Percentiles rank a stretch among this genome's conserved stretches.
Conservation (phyloP, 257 asterid genomes). For the Solanum stenotomum region DNA sequence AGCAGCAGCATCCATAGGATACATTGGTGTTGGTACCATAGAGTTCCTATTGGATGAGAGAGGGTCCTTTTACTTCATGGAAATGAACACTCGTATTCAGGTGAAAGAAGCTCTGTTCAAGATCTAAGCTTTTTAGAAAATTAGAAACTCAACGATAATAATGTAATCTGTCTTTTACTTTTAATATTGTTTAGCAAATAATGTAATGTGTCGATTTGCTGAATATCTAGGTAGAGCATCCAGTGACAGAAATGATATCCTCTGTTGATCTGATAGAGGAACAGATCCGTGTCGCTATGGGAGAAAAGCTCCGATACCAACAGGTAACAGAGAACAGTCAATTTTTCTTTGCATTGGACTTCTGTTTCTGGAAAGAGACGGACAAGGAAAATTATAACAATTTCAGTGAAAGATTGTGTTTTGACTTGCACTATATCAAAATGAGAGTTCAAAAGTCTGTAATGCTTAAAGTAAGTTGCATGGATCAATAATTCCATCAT, state of each 20-base stretch:
- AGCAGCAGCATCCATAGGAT: constrained; percentile 98
- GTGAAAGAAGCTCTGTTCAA: constrained; percentile 26
- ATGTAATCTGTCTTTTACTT: not conserved
- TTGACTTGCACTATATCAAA: not conserved
- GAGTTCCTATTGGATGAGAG: constrained; percentile 98
- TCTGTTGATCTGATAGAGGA: constrained; percentile 96
- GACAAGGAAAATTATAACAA: not conserved
- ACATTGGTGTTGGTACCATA: constrained; percentile 88
- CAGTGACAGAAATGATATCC: constrained; percentile 98
- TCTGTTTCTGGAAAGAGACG: not conserved
- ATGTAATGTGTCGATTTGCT: not conserved
- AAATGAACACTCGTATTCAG: constrained; percentile 99
- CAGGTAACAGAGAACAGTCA: constrained; percentile 40
- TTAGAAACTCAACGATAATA: not conserved
- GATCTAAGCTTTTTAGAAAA: not conserved
- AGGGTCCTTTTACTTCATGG: constrained; percentile 97
- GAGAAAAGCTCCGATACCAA: constrained; percentile 75
- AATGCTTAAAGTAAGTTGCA: not conserved
- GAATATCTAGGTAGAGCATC: constrained; percentile 84
- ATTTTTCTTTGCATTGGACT: not conserved
- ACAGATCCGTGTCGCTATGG: constrained; percentile 92
- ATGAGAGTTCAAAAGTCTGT: not conserved
- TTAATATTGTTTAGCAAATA: not conserved
- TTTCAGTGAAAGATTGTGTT: not conserved
- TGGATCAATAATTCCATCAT: not conserved